These are phyloP conservation scores for Corylus heterophylla DNA, from an alignment of 306 rosid species.

Conservation along the genomic window DNA sequence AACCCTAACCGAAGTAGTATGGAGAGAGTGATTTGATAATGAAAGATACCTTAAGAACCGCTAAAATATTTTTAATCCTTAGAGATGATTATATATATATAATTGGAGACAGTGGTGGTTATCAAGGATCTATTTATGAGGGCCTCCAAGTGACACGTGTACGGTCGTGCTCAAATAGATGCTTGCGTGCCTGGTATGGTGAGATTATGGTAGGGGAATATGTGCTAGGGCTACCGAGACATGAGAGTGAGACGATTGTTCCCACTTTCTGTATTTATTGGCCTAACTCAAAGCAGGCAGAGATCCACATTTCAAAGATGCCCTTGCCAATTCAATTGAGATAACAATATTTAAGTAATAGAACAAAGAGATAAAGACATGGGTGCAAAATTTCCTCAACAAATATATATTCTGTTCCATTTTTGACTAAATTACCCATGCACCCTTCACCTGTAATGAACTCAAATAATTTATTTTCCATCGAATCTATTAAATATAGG, in stretches of 20 bases:
- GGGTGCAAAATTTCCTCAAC: background rate
- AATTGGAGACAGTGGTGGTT: background rate
- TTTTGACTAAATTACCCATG: background rate
- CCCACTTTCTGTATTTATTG: constrained; percentile 20
- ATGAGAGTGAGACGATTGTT: constrained; percentile 28
- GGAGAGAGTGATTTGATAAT: too few relatives aligned
- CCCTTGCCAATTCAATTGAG: constrained; percentile 1
- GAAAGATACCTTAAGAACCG: too few relatives aligned
- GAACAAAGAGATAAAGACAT: background rate
- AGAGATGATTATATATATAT: background rate
- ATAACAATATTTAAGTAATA: background rate
- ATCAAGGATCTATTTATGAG: constrained; percentile 2
- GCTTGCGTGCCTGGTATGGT: background rate
- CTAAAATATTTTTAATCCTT: too few relatives aligned
- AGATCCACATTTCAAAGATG: constrained; percentile 33
- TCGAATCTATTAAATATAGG: too few relatives aligned
- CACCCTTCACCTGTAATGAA: background rate
- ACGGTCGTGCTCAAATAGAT: constrained; percentile 8
- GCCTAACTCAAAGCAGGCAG: constrained; percentile 11
- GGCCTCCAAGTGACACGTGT: constrained; percentile 13
- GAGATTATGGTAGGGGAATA: constrained; percentile 7
- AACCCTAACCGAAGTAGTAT: too few relatives aligned
- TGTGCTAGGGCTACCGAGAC: constrained; percentile 26
- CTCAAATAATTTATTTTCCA: background rate
- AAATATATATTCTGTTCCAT: too few relatives aligned